These are phyloP conservation scores for Brasilioporus rufonigricans DNA, from an alignment of 768 basidiomycete species.

Conservation along the genomic window DNA sequence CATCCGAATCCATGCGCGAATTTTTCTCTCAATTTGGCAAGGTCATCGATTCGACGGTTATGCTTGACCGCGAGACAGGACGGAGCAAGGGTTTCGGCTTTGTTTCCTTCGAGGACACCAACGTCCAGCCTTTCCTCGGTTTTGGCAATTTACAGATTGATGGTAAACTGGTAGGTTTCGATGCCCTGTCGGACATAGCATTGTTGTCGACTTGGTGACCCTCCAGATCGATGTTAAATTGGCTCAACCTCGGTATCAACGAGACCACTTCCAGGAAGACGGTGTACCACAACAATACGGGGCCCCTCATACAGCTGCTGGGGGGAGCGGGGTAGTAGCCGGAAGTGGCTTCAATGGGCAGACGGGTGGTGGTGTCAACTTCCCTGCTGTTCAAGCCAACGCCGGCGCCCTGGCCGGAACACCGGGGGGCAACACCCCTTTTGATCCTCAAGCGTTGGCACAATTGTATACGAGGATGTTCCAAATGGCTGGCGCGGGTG, in stretches of 20 bases:
- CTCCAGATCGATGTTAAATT: conserved; percentile 93
- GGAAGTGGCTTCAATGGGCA: conserved; percentile 33
- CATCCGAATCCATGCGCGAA: conserved; percentile 88
- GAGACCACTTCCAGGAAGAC: conserved; percentile 60
- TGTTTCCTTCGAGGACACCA: conserved; percentile 91
- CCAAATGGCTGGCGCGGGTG: conserved; percentile 67
- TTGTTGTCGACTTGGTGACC: not conserved
- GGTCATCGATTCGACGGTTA: conserved; percentile 97
- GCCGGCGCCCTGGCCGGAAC: conserved; percentile 26
- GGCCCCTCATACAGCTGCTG: conserved; percentile 4
- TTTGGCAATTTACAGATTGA: conserved; percentile 90
- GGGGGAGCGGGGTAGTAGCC: conserved; percentile 12
- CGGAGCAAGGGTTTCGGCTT: conserved; percentile 98
- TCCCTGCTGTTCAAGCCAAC: conserved; percentile 26
- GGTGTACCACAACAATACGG: conserved; percentile 24
- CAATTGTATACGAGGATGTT: conserved; percentile 96
- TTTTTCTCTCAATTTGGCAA: conserved; percentile 94
- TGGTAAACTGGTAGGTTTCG: conserved; percentile 78
- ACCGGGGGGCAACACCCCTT: conserved; percentile 55
- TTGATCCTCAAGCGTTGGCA: conserved; percentile 91
- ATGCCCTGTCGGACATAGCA: not conserved
- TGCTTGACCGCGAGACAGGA: conserved; percentile 95
- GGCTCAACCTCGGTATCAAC: conserved; percentile 86
- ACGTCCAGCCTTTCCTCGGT: conserved; percentile 84
- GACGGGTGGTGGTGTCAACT: conserved; percentile 35